These are phyloP conservation scores for Avena insularis DNA, from an alignment of 176 grass and related monocot species.

Conservation along the genomic window DNA sequence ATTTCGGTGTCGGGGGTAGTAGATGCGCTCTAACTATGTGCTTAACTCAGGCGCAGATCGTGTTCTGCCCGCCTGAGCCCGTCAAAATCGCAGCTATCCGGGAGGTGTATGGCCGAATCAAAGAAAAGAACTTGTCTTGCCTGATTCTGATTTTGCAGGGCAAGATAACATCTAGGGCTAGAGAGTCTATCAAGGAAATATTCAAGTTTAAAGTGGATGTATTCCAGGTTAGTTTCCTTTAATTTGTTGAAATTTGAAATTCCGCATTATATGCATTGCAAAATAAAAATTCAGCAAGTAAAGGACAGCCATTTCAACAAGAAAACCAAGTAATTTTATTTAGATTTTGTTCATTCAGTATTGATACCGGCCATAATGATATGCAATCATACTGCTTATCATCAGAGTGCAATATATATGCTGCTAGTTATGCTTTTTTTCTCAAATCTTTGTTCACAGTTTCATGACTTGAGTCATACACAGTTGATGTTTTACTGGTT, in stretches of 20 bases:
- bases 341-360: not conserved
- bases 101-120: slow-evolving; percentile 40
- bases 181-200: slow-evolving; percentile 71
- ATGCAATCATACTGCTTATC: slow-evolving; percentile 1
- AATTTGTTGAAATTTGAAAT: not conserved
- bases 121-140: slow-evolving; percentile 58
- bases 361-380: not conserved
- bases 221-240: slow-evolving; percentile 66
- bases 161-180: slow-evolving; percentile 65
- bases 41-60: slow-evolving; percentile 61
- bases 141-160: slow-evolving; percentile 75
- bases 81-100: slow-evolving; percentile 70
- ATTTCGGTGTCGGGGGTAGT: not conserved
- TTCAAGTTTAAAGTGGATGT: slow-evolving; percentile 74
- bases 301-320: not conserved
- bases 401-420: slow-evolving; percentile 7
- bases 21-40: slow-evolving; percentile 17
- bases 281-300: not conserved
- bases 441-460: not conserved
- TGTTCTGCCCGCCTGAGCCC: slow-evolving; percentile 73
- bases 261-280: not conserved
- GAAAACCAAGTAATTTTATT: not conserved
- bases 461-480: not conserved
- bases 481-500: slow-evolving; percentile 28
- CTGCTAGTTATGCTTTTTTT: not conserved